These are phyloP conservation scores for Gossypium lobatum DNA, from an alignment of 441 rosid genomes.

Conservation along the genomic window DNA sequence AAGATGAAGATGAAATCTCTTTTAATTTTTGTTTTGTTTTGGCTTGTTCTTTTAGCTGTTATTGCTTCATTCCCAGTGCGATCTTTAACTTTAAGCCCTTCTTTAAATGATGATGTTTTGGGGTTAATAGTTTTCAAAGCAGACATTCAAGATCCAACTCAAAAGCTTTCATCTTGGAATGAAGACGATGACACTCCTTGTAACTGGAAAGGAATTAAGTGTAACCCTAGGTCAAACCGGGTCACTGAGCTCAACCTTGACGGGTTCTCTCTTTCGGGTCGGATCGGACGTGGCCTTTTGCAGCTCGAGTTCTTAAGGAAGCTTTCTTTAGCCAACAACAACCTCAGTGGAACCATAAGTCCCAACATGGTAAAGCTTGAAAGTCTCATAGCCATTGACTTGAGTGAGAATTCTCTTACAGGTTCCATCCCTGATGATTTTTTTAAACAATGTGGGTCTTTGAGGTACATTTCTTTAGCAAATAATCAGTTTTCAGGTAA, in stretches of 20 bases:
- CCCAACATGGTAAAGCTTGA: conserved; percentile 49
- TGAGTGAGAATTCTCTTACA: conserved; percentile 48
- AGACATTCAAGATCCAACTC: conserved; percentile 47
- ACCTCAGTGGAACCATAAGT: conserved; percentile 55
- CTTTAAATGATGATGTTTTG: conserved; percentile 82
- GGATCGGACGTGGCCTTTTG: conserved; percentile 62
- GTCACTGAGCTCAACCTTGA: conserved; percentile 54
- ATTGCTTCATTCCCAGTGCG: conserved; percentile 33
- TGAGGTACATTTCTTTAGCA: conserved; percentile 51
- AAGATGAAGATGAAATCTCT: conserved; percentile 20
- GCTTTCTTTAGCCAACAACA: conserved; percentile 72
- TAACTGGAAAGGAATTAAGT: conserved; percentile 49
- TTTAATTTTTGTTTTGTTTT: conserved; percentile 26
- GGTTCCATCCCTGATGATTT: conserved; percentile 49
- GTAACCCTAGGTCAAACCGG: conserved; percentile 57
- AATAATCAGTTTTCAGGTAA: conserved; percentile 48
- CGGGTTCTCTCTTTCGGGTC: conserved; percentile 56
- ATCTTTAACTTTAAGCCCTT: conserved; percentile 69
- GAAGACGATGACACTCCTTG: conserved; percentile 64
- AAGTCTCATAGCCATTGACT: conserved; percentile 47
- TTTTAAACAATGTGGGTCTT: conserved; percentile 61
- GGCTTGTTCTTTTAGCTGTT: conserved; percentile 30
- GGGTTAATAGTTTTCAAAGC: conserved; percentile 80
- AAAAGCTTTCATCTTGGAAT: conserved; percentile 54
- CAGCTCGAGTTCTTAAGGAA: conserved; percentile 61